Conservation (phyloP, 345 rosid species). For the Arabis alpina region DNA sequence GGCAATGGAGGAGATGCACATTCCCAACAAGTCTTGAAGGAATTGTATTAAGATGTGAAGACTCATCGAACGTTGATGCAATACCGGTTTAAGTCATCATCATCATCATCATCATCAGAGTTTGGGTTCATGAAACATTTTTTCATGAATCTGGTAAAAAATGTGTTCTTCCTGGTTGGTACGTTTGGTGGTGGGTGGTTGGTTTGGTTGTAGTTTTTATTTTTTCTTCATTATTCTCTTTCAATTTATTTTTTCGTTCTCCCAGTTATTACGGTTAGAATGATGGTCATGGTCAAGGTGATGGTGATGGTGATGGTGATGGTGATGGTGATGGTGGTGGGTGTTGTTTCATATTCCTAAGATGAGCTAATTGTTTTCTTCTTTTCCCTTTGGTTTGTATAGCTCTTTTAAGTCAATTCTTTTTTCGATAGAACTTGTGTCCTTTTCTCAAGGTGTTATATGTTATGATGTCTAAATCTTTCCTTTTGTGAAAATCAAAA, state of each 20-base stretch:
- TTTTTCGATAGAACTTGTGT: constrained; percentile 25
- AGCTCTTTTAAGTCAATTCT: constrained; percentile 39
- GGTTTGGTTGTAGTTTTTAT: constrained; percentile 35
- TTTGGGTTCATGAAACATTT: constrained; percentile 38
- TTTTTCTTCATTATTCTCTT: constrained; percentile 23
- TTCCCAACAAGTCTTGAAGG: constrained; percentile 94
- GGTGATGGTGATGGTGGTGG: constrained; percentile 7
- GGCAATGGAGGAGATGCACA: constrained; percentile 84
- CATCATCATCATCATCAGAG: constrained; percentile 15
- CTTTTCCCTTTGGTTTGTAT: constrained; percentile 41
- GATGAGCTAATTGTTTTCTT: constrained; percentile 41
- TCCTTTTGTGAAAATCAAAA: constrained; percentile 18
- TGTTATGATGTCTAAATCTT: constrained; percentile 28
- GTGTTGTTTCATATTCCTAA: constrained; percentile 33
- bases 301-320: constrained; percentile 9
- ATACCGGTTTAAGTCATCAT: constrained; percentile 72
- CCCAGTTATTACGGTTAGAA: constrained; percentile 24
- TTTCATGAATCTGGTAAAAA: constrained; percentile 36
- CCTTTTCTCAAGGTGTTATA: constrained; percentile 4
- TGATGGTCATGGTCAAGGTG: not conserved
- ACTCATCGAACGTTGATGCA: constrained; percentile 83
- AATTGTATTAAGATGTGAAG: constrained; percentile 93
- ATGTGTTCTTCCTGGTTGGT: constrained; percentile 26
- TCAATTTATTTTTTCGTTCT: constrained; percentile 18
- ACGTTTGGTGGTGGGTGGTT: constrained; percentile 32